These are phyloP conservation scores for Coemansia aciculifera DNA, from an alignment of 192 early-diverging fungal species.

Conservation along the genomic window DNA sequence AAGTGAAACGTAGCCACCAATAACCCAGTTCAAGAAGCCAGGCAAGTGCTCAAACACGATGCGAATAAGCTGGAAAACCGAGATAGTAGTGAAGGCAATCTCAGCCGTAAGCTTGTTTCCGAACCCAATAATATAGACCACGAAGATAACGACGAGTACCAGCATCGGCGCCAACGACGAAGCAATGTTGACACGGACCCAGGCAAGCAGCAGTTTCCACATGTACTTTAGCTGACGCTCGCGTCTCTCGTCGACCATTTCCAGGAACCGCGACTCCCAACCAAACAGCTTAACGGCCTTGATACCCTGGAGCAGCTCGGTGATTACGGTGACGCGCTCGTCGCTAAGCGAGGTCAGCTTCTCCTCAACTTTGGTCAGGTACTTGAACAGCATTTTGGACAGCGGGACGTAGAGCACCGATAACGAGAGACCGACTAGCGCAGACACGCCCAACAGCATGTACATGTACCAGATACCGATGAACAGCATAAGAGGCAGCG, in stretches of 20 bases:
- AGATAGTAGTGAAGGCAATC: constrained; percentile 70
- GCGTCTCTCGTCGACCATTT: constrained; percentile 63
- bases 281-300: constrained; percentile 90
- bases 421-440: constrained; percentile 69
- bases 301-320: constrained; percentile 86
- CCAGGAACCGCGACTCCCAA: constrained; percentile 75
- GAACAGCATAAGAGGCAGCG: constrained; percentile 62
- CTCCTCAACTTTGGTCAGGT: constrained; percentile 59
- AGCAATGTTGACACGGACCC: constrained; percentile 53
- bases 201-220: constrained; percentile 54
- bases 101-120: constrained; percentile 61
- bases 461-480: constrained; percentile 72
- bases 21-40: constrained; percentile 58
- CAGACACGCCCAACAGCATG: constrained; percentile 75
- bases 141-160: constrained; percentile 63
- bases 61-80: constrained; percentile 71
- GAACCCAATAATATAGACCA: constrained; percentile 60
- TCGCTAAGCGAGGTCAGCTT: constrained; percentile 66
- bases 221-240: constrained; percentile 65
- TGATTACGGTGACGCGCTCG: constrained; percentile 73
- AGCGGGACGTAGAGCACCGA: constrained; percentile 65
- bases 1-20: constrained; percentile 66
- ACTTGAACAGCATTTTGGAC: constrained; percentile 55
- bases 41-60: constrained; percentile 64
- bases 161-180: constrained; percentile 65